phyloP scores from a whole-genome alignment of 192 early-diverging fungal species.

The Coemansia sp. region DNA sequence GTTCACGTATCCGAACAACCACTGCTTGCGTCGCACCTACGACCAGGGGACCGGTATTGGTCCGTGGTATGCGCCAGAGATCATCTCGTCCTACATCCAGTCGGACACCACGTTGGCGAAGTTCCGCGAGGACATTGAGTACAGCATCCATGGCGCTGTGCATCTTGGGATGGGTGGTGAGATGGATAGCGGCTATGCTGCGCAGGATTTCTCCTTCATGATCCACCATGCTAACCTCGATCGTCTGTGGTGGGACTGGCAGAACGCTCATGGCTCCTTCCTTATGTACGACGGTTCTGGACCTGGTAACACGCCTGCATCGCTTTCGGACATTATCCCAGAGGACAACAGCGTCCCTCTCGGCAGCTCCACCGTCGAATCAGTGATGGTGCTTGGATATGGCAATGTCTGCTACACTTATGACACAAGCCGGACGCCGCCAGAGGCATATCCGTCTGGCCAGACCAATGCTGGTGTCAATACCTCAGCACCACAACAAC shows the following conservation, averaged over 20 bases:
- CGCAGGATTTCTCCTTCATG: conserved; percentile 57
- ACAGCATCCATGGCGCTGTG: conserved; percentile 49
- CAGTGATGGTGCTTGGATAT: conserved; percentile 53
- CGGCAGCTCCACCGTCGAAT: conserved; percentile 35
- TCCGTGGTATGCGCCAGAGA: conserved; percentile 48
- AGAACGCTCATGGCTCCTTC: conserved; percentile 39
- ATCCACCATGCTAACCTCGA: conserved; percentile 55
- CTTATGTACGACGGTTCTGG: conserved; percentile 45
- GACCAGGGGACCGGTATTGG: conserved; percentile 31
- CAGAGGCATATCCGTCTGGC: conserved; percentile 35
- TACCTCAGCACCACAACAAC: conserved; percentile 4
- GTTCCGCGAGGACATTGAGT: conserved; percentile 55
- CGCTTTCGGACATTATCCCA: conserved; percentile 33
- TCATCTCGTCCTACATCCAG: conserved; percentile 47
- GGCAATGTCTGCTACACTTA: conserved; percentile 54
- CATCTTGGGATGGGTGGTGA: conserved; percentile 52
- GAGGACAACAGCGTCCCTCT: conserved; percentile 36
- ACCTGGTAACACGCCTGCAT: conserved; percentile 19
- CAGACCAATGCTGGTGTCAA: conserved; percentile 8
- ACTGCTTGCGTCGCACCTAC: conserved; percentile 52
- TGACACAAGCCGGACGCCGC: conserved; percentile 32
- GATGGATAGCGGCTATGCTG: conserved; percentile 47
- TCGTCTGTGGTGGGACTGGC: conserved; percentile 58
- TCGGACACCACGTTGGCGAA: conserved; percentile 30
- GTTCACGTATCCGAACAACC: conserved; percentile 42